Conservation (phyloP, 306 rosid genomes). For the Vigna trinervia region DNA sequence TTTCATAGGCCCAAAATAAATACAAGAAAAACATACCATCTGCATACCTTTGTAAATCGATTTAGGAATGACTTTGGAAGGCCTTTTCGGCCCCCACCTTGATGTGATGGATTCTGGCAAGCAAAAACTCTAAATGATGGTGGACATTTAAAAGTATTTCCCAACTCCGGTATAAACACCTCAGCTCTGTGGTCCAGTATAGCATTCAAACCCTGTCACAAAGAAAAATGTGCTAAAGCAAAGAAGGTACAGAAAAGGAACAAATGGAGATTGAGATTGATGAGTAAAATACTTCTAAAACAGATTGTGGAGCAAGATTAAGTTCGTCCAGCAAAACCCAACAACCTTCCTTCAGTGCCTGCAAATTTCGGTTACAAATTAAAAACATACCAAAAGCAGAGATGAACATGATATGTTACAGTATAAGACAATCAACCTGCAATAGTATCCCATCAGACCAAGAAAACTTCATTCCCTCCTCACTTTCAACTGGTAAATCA, state of each 20-base stretch:
- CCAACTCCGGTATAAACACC: slow-evolving; percentile 93
- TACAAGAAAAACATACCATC: slow-evolving; percentile 1
- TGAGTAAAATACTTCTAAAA: slow-evolving; percentile 22
- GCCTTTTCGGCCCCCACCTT: slow-evolving; percentile 97
- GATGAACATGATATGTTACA: slow-evolving; percentile 21
- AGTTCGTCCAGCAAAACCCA: no score
- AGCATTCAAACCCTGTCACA: slow-evolving; percentile 87
- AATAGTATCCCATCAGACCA: slow-evolving; percentile 96
- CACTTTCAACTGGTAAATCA: slow-evolving; percentile 90
- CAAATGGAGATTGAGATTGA: slow-evolving; percentile 17
- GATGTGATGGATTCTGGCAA: slow-evolving; percentile 93
- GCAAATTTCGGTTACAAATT: slow-evolving; percentile 43
- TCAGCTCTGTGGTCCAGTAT: slow-evolving; percentile 98
- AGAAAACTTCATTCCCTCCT: slow-evolving; percentile 83
- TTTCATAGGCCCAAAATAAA: not conserved
- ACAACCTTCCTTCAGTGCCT: slow-evolving; percentile 35
- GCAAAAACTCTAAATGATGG: slow-evolving; percentile 90
- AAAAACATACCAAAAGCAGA: slow-evolving; percentile 40
- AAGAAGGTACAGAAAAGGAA: not conserved
- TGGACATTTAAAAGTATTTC: slow-evolving; percentile 81
- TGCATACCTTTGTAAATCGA: slow-evolving; percentile 86
- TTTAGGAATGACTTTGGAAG: slow-evolving; percentile 94
- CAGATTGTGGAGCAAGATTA: no score
- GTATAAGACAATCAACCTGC: slow-evolving; percentile 66
- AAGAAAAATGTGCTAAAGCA: slow-evolving; percentile 31